These are phyloP conservation scores for Jasminum sambac DNA, from an alignment of 257 asterid species.

Conservation along the genomic window DNA sequence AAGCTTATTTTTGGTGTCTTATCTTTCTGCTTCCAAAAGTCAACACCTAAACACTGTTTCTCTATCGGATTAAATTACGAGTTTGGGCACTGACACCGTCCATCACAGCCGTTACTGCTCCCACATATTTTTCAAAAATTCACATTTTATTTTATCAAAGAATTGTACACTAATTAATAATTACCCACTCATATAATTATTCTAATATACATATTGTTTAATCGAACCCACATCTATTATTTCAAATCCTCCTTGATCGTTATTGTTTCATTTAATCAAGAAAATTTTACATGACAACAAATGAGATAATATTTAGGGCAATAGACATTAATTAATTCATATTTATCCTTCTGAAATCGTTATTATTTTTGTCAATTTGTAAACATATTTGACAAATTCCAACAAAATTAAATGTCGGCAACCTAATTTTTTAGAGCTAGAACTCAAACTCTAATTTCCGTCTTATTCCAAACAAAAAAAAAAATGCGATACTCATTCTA, in stretches of 20 bases:
- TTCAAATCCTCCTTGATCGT: too few species aligned
- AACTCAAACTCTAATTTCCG: not conserved
- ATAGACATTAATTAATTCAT: too few species aligned
- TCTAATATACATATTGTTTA: too few species aligned
- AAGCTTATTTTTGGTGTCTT: slow-evolving; percentile 42
- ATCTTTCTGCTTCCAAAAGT: slow-evolving; percentile 40
- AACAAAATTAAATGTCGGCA: not conserved
- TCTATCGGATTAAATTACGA: not conserved
- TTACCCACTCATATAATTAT: slow-evolving; percentile 18
- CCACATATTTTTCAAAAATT: not conserved
- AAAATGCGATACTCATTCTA: not conserved
- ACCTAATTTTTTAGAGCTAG: not conserved
- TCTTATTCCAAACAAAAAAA: not conserved
- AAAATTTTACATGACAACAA: too few species aligned
- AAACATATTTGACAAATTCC: not conserved
- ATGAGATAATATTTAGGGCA: too few species aligned
- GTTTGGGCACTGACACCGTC: slow-evolving; percentile 7
- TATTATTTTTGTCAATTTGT: not conserved
- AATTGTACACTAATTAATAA: slow-evolving; percentile 11
- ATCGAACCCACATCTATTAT: too few species aligned
- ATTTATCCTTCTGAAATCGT: too few species aligned
- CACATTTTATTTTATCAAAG: not conserved
- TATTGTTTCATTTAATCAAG: too few species aligned
- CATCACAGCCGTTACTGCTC: slow-evolving; percentile 10
- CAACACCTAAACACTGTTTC: slow-evolving; percentile 28